Evolutionary conservation across 257 asterid genomes (phyloP).

Genomic region (Verbascum thapsus): DNA sequence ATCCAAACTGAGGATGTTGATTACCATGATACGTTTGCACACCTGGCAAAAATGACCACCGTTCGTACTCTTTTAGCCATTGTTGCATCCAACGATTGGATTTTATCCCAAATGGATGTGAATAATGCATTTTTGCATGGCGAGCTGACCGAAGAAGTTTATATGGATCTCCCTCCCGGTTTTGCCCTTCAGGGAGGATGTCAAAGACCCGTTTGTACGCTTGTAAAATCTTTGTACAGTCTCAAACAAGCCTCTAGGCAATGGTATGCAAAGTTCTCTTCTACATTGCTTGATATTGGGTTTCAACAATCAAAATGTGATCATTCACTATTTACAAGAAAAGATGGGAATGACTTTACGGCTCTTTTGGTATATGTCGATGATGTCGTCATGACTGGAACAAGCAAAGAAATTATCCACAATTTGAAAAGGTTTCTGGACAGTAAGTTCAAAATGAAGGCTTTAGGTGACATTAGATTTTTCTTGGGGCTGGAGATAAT

Average conservation of each 20-base stretch:
- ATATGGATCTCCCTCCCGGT: no score
- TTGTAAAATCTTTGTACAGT: background rate
- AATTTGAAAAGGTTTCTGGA: background rate
- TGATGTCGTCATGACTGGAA: background rate
- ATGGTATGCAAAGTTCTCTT: background rate
- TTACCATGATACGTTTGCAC: no score
- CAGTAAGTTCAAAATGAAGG: background rate
- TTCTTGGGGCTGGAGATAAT: no score
- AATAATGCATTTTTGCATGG: no score
- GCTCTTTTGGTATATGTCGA: background rate
- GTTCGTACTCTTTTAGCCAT: background rate
- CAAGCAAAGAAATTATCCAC: background rate
- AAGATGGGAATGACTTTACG: no score
- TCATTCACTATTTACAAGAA: background rate
- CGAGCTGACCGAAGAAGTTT: no score
- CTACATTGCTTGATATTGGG: background rate
- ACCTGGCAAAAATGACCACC: background rate
- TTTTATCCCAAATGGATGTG: no score
- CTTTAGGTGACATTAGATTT: no score
- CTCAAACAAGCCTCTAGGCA: background rate
- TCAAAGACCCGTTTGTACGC: background rate
- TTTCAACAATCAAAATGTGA: background rate
- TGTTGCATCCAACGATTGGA: background rate
- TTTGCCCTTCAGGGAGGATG: background rate
- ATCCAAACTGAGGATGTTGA: no score